Conservation (phyloP, 2,329 filamentous ascomycete genomes). For the Aspergillus neoniger region DNA sequence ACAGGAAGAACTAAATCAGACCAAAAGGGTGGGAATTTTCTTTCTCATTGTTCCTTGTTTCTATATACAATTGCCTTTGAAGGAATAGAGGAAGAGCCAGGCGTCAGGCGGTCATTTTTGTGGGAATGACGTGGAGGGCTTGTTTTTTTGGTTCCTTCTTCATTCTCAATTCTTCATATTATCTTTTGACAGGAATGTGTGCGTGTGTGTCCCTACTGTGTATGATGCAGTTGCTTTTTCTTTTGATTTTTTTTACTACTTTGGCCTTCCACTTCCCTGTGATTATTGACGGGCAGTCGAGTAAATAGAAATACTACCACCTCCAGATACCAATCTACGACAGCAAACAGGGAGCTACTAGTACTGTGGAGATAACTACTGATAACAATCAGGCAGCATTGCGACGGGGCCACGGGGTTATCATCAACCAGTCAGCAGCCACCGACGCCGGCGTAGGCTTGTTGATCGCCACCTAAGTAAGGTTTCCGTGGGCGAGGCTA, state of each 20-base stretch:
- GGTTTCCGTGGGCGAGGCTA: neutral
- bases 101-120: neutral
- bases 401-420: neutral
- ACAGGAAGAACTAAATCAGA: too few relatives aligned
- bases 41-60: neutral
- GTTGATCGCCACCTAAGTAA: neutral
- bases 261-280: neutral
- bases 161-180: neutral
- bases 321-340: too few relatives aligned
- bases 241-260: too few relatives aligned
- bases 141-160: conserved; percentile 7
- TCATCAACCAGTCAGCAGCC: neutral
- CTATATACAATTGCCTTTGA: neutral
- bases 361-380: neutral
- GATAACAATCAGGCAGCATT: neutral
- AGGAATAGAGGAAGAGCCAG: neutral
- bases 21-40: neutral
- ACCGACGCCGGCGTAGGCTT: neutral
- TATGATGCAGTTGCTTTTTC: too few relatives aligned
- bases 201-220: neutral
- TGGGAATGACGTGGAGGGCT: conserved; percentile 8
- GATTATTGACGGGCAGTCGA: neutral
- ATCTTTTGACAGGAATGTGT: too few relatives aligned
- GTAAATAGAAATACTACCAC: neutral
- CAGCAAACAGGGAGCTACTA: too few relatives aligned